Evolutionary conservation across 1,284 basidiomycete species (phyloP).

Genomic region (Filobasidium uniguttulatum): DNA sequence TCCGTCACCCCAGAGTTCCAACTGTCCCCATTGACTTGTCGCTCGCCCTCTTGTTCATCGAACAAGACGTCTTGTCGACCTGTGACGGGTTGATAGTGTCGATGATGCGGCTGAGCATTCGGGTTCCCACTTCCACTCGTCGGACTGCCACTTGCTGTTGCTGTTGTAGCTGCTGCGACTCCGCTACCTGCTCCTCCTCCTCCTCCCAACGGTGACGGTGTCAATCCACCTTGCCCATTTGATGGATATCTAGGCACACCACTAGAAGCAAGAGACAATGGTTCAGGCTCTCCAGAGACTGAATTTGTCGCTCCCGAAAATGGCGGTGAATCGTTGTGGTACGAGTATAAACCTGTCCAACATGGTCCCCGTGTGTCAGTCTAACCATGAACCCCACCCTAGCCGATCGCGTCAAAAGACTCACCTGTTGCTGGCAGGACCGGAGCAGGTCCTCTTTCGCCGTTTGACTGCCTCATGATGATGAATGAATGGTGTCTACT

Average conservation of each 20-base stretch:
- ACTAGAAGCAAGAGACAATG: conserved; percentile 6
- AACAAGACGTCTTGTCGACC: conserved; percentile 3
- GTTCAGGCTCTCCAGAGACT: conserved; percentile 11
- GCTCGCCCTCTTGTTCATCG: too few species aligned
- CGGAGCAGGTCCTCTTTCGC: conserved; percentile 22
- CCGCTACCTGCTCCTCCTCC: too few species aligned
- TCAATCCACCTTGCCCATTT: too few species aligned
- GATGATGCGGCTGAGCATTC: not conserved
- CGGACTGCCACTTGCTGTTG: not conserved
- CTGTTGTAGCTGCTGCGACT: too few species aligned
- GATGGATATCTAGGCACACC: too few species aligned
- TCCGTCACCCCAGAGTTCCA: too few species aligned
- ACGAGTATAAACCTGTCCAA: not conserved
- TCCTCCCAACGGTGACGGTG: too few species aligned
- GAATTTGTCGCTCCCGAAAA: conserved; percentile 14
- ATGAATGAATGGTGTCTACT: not conserved
- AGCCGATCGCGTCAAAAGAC: conserved; percentile 32
- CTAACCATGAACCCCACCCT: conserved; percentile 21
- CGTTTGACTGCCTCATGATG: conserved; percentile 9
- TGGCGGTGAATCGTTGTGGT: conserved; percentile 7
- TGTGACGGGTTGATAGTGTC: not conserved
- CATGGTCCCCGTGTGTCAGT: not conserved
- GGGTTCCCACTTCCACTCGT: not conserved
- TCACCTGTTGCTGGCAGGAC: conserved; percentile 34
- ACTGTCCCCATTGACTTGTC: too few species aligned